These are phyloP conservation scores for Umbelopsis sp. DNA, from an alignment of 192 early-diverging fungal species.

Conservation along the genomic window DNA sequence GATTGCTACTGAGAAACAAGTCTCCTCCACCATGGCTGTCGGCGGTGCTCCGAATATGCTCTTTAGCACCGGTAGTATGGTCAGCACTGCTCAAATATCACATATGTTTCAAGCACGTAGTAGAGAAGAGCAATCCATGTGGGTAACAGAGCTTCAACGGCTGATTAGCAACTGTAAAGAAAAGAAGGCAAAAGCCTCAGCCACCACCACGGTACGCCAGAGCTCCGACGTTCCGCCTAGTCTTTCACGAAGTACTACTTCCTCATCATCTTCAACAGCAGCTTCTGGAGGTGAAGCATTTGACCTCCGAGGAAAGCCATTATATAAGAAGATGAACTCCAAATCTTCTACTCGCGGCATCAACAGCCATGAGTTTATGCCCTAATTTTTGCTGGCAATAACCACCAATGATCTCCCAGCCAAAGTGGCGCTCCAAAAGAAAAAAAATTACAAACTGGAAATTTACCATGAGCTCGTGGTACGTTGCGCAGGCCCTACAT, in stretches of 20 bases:
- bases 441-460: not conserved
- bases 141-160: not conserved
- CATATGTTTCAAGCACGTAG: constrained; percentile 8
- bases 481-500: constrained; percentile 5
- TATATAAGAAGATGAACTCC: constrained; percentile 3
- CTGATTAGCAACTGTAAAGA: not conserved
- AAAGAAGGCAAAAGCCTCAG: not conserved
- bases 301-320: constrained; percentile 12
- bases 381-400: not conserved
- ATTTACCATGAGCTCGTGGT: not conserved
- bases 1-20: not conserved
- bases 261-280: constrained; percentile 17
- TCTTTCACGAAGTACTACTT: constrained; percentile 10
- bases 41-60: constrained; percentile 10
- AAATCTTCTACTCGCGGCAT: not conserved
- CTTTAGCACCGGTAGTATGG: not conserved
- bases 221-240: constrained; percentile 12
- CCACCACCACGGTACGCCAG: not conserved
- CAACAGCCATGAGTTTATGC: constrained; percentile 6
- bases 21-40: not conserved
- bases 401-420: too few species aligned
- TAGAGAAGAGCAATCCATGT: constrained; percentile 5
- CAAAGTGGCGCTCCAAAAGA: not conserved
- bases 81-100: not conserved
- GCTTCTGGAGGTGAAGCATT: constrained; percentile 4